Base-by-base conservation (phyloP, 2,329 filamentous ascomycete species). In the Pseudogymnoascus sp. region DNA sequence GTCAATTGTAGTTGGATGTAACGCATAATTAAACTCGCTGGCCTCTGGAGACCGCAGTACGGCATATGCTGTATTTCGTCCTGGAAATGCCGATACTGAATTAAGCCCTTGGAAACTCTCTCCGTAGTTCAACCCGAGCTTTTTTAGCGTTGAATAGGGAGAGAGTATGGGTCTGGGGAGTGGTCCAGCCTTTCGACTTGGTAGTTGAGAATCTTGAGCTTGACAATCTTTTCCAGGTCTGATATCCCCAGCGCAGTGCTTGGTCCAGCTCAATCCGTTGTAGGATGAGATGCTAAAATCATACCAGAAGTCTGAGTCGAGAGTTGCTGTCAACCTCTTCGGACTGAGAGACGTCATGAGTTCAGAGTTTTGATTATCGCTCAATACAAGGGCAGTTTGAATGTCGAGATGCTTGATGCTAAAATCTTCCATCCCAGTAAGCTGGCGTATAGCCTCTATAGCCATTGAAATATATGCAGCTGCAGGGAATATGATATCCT, bases 381-480 rank as follows among this genome's bases (percentile, higher is more conserved):
- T 36, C 13, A 70, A 33, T 11, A 74, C 65, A 42, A 74, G 57
- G 6, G 72, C 72, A 2, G 50, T 61, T 13, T 50, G 67, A 15
- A 74, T 66, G 3, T 66, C n/a, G 1, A 74, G 57, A 61, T 70
- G 42, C 21, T 67, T 59, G 3, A 69, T 21, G 1, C 19, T 57
- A 63, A 61, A 73, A 9, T 57, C 67, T 31, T 65, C 66, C 1
- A 70, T 65, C 1, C 65, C 63, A 0, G 72, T 70, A 36, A 70
- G 60, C 64, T 70, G 69, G 57, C 70, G 65, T 6, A 38, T 31
- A 38, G 75, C 80, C 64, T 83, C 79, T 1, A 83, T 67, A 0
- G 75, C 79, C 80, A 82, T 83, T 15, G 75, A 70, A 1, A 79
- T 69, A 74, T 82, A 80, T 1, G 80, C 81, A 1, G 81, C 76